Conservation (phyloP, 352 stramenopile species). For the Phytopythium chamaehyphon region DNA sequence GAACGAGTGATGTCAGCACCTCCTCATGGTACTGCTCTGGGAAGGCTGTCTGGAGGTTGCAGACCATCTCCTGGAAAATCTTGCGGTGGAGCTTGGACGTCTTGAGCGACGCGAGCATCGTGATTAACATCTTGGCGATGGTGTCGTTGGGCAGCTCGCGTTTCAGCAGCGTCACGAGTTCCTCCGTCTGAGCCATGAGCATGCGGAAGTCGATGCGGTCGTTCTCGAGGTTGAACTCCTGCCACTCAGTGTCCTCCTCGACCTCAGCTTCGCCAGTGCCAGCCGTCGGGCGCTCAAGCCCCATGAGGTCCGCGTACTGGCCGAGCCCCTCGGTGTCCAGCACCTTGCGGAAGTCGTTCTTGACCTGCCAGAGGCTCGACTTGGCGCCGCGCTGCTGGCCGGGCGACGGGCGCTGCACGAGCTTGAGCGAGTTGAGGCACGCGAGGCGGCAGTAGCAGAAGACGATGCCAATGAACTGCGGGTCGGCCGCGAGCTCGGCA, state of each 20-base stretch:
- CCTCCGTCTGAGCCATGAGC: conserved; percentile 60
- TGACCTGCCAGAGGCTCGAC: conserved; percentile 79
- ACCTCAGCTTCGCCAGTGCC: conserved; percentile 19
- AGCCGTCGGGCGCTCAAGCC: conserved; percentile 38
- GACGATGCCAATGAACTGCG: conserved; percentile 72
- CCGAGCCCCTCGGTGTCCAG: conserved; percentile 71
- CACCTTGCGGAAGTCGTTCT: conserved; percentile 76
- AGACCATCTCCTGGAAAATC: conserved; percentile 87
- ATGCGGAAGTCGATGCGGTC: conserved; percentile 85
- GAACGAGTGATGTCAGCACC: conserved; percentile 62
- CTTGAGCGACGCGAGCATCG: conserved; percentile 82
- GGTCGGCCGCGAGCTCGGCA: conserved; percentile 67
- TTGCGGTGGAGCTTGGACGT: conserved; percentile 84
- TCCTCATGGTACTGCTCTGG: conserved; percentile 58
- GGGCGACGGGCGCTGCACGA: conserved; percentile 48
- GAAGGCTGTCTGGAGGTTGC: conserved; percentile 78
- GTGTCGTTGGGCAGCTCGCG: conserved; percentile 60
- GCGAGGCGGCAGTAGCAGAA: conserved; percentile 80
- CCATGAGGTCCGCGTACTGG: conserved; percentile 75
- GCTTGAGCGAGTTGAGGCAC: conserved; percentile 81
- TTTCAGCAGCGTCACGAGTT: conserved; percentile 63
- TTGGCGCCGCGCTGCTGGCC: conserved; percentile 53
- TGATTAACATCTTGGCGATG: conserved; percentile 81
- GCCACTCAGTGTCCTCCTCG: conserved; percentile 73
- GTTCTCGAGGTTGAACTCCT: conserved; percentile 83